These are phyloP conservation scores for Candida sithepensis DNA, from an alignment of 805 yeast species.

Conservation along the genomic window DNA sequence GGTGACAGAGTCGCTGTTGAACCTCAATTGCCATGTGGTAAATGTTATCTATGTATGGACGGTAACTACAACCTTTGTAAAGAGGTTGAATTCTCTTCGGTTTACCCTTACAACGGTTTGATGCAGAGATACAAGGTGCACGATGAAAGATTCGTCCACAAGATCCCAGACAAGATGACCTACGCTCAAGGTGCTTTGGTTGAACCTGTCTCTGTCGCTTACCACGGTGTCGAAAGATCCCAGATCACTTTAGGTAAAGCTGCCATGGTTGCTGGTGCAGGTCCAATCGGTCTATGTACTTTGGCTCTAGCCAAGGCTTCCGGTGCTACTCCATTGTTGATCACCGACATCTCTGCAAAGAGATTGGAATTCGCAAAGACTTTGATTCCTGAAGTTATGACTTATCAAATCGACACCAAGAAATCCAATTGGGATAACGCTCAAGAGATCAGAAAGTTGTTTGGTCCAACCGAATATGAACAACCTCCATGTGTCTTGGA, in stretches of 20 bases:
- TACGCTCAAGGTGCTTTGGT: constrained; percentile 53
- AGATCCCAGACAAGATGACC: constrained; percentile 40
- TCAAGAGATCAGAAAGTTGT: constrained; percentile 31
- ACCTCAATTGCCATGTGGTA: constrained; percentile 52
- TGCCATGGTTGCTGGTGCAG: constrained; percentile 49
- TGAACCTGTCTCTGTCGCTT: constrained; percentile 53
- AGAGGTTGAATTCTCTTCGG: constrained; percentile 35
- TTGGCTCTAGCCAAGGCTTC: constrained; percentile 46
- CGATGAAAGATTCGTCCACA: constrained; percentile 32
- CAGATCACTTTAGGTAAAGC: constrained; percentile 46
- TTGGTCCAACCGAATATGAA: constrained; percentile 33
- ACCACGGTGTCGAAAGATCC: constrained; percentile 48
- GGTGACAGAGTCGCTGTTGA: constrained; percentile 50
- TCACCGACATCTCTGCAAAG: constrained; percentile 43
- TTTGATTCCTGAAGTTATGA: constrained; percentile 42
- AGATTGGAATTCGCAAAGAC: constrained; percentile 45
- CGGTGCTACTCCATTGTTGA: constrained; percentile 50
- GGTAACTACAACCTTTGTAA: constrained; percentile 41
- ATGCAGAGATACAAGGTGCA: constrained; percentile 37
- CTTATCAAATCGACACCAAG: constrained; percentile 39
- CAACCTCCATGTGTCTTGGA: constrained; percentile 45
- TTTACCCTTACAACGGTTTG: constrained; percentile 36
- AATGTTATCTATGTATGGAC: constrained; percentile 34
- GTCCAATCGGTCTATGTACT: constrained; percentile 55
- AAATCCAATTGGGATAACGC: constrained; percentile 37